Evolutionary conservation across 2,329 filamentous ascomycete species (phyloP).

Genomic region (Curvularia lunata): DNA sequence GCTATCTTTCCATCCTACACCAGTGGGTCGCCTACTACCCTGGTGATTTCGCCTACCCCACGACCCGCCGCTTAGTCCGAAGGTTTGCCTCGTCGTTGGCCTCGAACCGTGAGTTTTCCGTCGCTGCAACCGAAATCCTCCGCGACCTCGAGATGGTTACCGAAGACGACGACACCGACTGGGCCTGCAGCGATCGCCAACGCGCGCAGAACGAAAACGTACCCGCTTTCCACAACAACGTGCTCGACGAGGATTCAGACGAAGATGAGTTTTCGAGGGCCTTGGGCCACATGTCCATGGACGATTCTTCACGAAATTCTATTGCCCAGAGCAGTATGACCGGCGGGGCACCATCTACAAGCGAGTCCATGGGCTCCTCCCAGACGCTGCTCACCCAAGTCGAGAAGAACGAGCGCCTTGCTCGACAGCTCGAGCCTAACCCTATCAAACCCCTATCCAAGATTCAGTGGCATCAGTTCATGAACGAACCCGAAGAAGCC

Average conservation of each 20-base stretch:
- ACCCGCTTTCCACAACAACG: slow-evolving; percentile 52
- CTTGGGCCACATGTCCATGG: slow-evolving; percentile 40
- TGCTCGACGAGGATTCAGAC: slow-evolving; percentile 50
- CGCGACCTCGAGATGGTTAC: slow-evolving; percentile 75
- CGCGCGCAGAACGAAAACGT: slow-evolving; percentile 52
- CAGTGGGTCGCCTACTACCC: slow-evolving; percentile 92
- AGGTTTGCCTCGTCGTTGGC: slow-evolving; percentile 79
- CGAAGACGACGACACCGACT: slow-evolving; percentile 90
- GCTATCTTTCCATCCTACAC: slow-evolving; percentile 81
- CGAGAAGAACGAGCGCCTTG: slow-evolving; percentile 82
- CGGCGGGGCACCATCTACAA: slow-evolving; percentile 33
- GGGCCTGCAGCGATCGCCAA: slow-evolving; percentile 82
- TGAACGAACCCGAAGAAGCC: slow-evolving; percentile 82
- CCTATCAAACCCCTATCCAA: slow-evolving; percentile 77
- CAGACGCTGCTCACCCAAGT: slow-evolving; percentile 67
- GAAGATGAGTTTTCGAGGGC: slow-evolving; percentile 44
- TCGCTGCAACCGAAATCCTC: slow-evolving; percentile 84
- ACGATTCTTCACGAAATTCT: slow-evolving; percentile 33
- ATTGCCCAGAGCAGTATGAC: slow-evolving; percentile 41
- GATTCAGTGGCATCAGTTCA: slow-evolving; percentile 85
- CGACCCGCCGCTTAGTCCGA: slow-evolving; percentile 73
- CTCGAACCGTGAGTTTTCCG: slow-evolving; percentile 79
- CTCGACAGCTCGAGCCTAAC: slow-evolving; percentile 72
- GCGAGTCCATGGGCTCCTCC: slow-evolving; percentile 42
- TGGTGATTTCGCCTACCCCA: slow-evolving; percentile 84